Percentiles rank a stretch among this genome's conserved stretches.
These are phyloP conservation scores for Umbilicaria muhlenbergii DNA, from an alignment of 495 filamentous ascomycete species.

Conservation along the genomic window DNA sequence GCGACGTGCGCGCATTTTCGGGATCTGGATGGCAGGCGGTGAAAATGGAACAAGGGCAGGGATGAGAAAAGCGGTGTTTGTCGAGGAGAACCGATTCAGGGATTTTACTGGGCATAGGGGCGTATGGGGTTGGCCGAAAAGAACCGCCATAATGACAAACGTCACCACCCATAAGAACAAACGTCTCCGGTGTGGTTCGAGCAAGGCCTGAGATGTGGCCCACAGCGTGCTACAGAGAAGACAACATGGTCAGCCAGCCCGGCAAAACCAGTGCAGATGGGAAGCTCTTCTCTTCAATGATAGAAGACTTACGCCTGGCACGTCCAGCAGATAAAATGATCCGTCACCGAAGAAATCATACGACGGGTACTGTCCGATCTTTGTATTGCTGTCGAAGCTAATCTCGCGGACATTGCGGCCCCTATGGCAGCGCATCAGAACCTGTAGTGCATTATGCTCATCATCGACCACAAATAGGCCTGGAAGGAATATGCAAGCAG, in stretches of 20 bases:
- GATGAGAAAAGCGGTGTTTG: slow-evolving; percentile 4
- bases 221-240: slow-evolving; percentile 21
- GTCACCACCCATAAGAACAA: slow-evolving; percentile 39
- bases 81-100: slow-evolving; percentile 13
- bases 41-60: slow-evolving; percentile 18
- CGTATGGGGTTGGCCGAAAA: slow-evolving; percentile 33
- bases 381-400: slow-evolving; percentile 12
- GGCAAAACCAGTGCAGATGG: too few relatives aligned
- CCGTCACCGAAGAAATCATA: slow-evolving; percentile 38
- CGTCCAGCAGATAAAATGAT: slow-evolving; percentile 39
- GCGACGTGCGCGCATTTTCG: slow-evolving; percentile 4
- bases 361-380: slow-evolving; percentile 18
- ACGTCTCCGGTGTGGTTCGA: slow-evolving; percentile 34
- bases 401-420: slow-evolving; percentile 16
- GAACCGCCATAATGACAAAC: slow-evolving; percentile 33
- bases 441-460: too few relatives aligned
- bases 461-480: too few relatives aligned
- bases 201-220: slow-evolving; percentile 43
- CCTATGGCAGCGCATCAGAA: background rate
- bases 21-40: slow-evolving; percentile 9
- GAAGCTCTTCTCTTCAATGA: background rate
- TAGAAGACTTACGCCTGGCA: slow-evolving; percentile 23
- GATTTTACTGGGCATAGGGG: slow-evolving; percentile 27
- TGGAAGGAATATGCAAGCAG: background rate
- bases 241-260: too few relatives aligned